Evolutionary conservation across 2,329 filamentous ascomycete genomes (phyloP), one percentile per base, ranked within the genome.

Genomic region (Epichloe festucae): DNA sequence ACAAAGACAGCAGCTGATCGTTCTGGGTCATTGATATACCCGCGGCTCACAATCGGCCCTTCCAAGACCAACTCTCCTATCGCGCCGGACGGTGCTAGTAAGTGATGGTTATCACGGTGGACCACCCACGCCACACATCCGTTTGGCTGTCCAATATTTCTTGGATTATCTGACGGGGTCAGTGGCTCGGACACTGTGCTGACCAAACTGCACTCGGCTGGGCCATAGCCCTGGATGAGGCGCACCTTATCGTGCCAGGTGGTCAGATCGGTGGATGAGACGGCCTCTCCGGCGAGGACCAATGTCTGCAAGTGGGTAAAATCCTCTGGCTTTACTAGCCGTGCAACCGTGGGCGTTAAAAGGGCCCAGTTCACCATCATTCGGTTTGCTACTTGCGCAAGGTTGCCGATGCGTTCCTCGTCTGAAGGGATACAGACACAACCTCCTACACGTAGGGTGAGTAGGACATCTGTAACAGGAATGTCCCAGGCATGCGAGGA

Each of bases 401-500:
- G 39, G 17, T 58, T 49, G 39, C 53, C 53, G 1, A 56, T 44
- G 11, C 57, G 55, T 31, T 55, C 52, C 14, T 56, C 52, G 11
- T 59, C 57, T 4, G 51, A 53, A 1, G 56, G 55, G 5, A 59
- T 52, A 34, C 57, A 59, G 5, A 59, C 44, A 27, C 53, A 56
- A 2, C 55, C 57, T 3, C 57, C 57, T 2, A 49, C 46, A 35
- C 50, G 56, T 5, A 58, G 53, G 3, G 56, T 55, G n/a, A 53
- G 46, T 3, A 59, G 44, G 15, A 56, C 43, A 40, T 59, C 50
- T n/a, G 12, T 21, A 8, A 52, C 38, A 27, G 38, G 12, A 3
- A 48, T 23, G 8, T 48, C 44, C 17, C 35, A 40, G 7, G 48
- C 41, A 17, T 54, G 54, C 3, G 54, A 53, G 3, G 53, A 43